phyloP scores from a whole-genome alignment of 805 yeast genomes.

The Cyberlindnera petersonii region DNA sequence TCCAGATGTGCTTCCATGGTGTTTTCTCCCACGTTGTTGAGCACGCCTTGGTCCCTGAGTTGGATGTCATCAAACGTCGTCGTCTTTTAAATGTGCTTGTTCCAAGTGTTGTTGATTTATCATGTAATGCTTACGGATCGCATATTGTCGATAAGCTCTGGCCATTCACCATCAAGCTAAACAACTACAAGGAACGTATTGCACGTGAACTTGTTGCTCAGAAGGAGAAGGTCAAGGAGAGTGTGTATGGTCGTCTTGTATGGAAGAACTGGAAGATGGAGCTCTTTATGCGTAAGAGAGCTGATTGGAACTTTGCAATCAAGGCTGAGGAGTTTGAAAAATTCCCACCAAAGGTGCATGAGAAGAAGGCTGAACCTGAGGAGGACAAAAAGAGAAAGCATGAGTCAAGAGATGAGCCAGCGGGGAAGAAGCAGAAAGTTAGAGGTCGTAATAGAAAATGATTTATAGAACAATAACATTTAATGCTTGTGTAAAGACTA shows the following conservation, averaged over 20 bases:
- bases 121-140: conserved; percentile 87
- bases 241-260: conserved; percentile 82
- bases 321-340: conserved; percentile 47
- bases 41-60: conserved; percentile 48
- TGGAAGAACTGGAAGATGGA: conserved; percentile 97
- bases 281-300: conserved; percentile 62
- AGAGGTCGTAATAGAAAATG: conserved; percentile 29
- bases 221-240: conserved; percentile 70
- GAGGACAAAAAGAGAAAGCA: conserved; percentile 18
- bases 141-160: conserved; percentile 85
- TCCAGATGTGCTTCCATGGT: conserved; percentile 82
- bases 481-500: too few species aligned
- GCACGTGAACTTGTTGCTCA: conserved; percentile 61
- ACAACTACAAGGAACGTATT: conserved; percentile 81
- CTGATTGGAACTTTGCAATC: conserved; percentile 74
- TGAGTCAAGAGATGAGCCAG: conserved; percentile 1
- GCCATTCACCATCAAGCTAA: conserved; percentile 71
- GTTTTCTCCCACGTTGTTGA: conserved; percentile 90
- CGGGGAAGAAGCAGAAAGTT: conserved; percentile 24
- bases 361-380: conserved; percentile 4
- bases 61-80: conserved; percentile 54
- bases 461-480: too few species aligned
- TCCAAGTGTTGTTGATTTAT: conserved; percentile 52
- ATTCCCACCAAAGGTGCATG: conserved; percentile 33
- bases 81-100: conserved; percentile 62